These are phyloP conservation scores for Pseudogymnoascus pannorum DNA, from an alignment of 2,329 filamentous ascomycete species.

Conservation along the genomic window DNA sequence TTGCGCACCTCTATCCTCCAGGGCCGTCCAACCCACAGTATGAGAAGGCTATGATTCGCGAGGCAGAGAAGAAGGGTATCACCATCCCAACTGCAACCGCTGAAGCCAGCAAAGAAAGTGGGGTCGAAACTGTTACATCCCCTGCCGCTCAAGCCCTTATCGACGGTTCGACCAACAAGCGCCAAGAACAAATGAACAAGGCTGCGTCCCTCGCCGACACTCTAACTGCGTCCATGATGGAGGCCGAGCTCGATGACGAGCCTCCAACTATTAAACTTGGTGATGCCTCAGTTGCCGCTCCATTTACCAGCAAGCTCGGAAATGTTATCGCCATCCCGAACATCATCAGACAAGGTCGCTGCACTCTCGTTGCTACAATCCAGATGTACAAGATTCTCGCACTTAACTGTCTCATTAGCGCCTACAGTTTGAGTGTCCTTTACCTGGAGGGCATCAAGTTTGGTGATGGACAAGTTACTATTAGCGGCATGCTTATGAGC, in stretches of 20 bases:
- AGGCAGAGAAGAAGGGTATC: constrained; percentile 71
- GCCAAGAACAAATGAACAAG: constrained; percentile 61
- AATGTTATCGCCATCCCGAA: constrained; percentile 97
- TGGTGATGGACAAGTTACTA: constrained; percentile 94
- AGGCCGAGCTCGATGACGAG: constrained; percentile 78
- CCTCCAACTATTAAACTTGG: constrained; percentile 94
- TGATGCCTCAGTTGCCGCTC: constrained; percentile 92
- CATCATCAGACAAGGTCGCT: constrained; percentile 95
- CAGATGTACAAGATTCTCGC: constrained; percentile 99
- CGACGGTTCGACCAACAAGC: constrained; percentile 43
- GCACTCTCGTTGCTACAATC: constrained; percentile 94
- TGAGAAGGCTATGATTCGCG: constrained; percentile 80
- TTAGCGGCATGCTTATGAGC: constrained; percentile 99
- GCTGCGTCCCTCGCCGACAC: constrained; percentile 78
- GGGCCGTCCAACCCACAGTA: constrained; percentile 91
- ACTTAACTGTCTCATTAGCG: constrained; percentile 94
- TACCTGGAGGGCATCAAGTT: constrained; percentile 99
- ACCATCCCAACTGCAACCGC: constrained; percentile 44
- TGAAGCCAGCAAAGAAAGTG: constrained; percentile 44
- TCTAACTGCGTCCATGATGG: constrained; percentile 81
- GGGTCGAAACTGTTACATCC: constrained; percentile 58
- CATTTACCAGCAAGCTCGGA: constrained; percentile 94
- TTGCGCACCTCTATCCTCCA: constrained; percentile 90
- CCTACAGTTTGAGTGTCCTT: constrained; percentile 91
- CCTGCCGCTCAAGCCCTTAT: constrained; percentile 56